Evolutionary conservation across 257 asterid species (phyloP), one percentile per base, ranked within the genome.

Genomic region (Ocimum tenuiflorum): DNA sequence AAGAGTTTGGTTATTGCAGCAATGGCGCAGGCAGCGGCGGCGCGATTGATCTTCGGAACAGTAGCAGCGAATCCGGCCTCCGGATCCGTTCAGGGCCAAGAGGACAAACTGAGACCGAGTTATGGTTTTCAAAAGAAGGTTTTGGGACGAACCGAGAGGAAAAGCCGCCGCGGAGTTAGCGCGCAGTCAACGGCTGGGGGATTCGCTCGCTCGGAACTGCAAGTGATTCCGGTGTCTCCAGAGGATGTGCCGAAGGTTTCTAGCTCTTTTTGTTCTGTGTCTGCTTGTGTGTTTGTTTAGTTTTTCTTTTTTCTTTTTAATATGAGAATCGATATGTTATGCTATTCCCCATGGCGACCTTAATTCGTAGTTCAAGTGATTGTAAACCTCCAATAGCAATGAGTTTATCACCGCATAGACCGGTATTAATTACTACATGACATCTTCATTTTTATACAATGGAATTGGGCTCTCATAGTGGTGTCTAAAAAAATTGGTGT

Each of bases 11-110:
- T 69, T 29, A 52, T 9, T 52, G 46, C 42, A 50, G 65, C 53
- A 55, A 88, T 86, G 97, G 85, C 96, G 24, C 95, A 86, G 65
- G 88, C 83, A 54, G 91, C 81, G 74, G 94, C 95, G 41, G 77
- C 90, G 71, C 82, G 91, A 42, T 70, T 86, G 80, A 83, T 82
- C 79, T 80, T 83, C 42, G 76, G 81, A 35, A 72, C 95, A 7
- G 78, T 85, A 52, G 79, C 71, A 57, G 60, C 78, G 22, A 78
- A 49, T 73, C 77, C 73, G 50, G 73, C 54, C 77, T 71, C 85
- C 43, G 95, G 86, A 84, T 71, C 81, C 41, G 69, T 64, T 8
- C 81, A 75, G 68, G 69, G 70, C 59, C 85, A 73, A 63, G 66
- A 73, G 19, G 88, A 89, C 69, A 85, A 84, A 80, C 81, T 87